These are phyloP conservation scores for Cryptococcus sp. DNA, from an alignment of 1,284 basidiomycete genomes.

Conservation along the genomic window DNA sequence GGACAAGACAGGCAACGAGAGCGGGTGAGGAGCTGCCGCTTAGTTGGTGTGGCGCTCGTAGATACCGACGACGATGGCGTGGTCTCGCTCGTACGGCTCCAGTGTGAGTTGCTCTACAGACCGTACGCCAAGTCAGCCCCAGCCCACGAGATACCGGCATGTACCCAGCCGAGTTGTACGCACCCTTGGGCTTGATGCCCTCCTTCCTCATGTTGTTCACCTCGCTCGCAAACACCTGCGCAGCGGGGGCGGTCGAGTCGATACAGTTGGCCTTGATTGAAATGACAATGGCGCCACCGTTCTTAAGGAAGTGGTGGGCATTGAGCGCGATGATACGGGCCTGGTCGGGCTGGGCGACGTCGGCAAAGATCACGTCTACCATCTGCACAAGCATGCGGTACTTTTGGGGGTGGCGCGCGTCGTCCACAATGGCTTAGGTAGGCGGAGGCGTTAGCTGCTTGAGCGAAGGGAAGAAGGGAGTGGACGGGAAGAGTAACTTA, in stretches of 20 bases:
- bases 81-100: slow-evolving; percentile 57
- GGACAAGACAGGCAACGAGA: not conserved
- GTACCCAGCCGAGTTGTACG: slow-evolving; percentile 52
- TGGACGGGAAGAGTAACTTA: slow-evolving; percentile 52
- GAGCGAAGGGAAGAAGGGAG: not conserved
- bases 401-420: slow-evolving; percentile 90
- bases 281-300: slow-evolving; percentile 87
- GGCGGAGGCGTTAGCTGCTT: not conserved
- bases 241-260: slow-evolving; percentile 88
- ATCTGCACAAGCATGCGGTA: slow-evolving; percentile 92
- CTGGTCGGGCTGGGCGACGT: slow-evolving; percentile 98
- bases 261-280: slow-evolving; percentile 99
- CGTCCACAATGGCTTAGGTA: slow-evolving; percentile 85
- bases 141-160: slow-evolving; percentile 30
- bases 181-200: slow-evolving; percentile 89
- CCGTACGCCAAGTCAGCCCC: not conserved
- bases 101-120: slow-evolving; percentile 51
- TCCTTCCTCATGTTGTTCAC: slow-evolving; percentile 77
- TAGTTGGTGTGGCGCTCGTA: slow-evolving; percentile 44
- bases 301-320: slow-evolving; percentile 94
- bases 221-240: slow-evolving; percentile 85
- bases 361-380: slow-evolving; percentile 95
- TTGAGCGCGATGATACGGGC: slow-evolving; percentile 92
- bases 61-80: slow-evolving; percentile 51
- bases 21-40: not conserved